Conservation (phyloP, 1,284 basidiomycete genomes). For the Cutaneotrichosporon cyanovorans region DNA sequence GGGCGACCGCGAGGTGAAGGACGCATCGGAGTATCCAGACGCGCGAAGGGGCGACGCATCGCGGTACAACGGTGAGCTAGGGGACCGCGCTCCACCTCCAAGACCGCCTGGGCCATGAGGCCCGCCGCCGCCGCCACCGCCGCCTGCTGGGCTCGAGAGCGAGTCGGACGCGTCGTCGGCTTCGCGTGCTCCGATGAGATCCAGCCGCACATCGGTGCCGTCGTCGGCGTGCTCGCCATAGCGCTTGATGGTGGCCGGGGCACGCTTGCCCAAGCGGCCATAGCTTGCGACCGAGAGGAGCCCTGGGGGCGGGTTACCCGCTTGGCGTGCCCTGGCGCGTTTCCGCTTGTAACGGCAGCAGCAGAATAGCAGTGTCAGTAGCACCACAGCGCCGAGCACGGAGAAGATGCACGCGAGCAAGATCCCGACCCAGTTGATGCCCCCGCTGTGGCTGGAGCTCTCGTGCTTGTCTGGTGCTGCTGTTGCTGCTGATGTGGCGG, state of each 20-base stretch:
- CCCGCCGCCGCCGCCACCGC: not conserved
- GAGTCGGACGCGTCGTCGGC: not conserved
- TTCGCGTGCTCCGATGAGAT: constrained; percentile 4
- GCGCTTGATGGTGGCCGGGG: not conserved
- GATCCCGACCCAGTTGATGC: not conserved
- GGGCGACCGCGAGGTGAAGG: not conserved
- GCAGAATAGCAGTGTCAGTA: constrained; percentile 45
- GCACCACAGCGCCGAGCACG: constrained; percentile 30
- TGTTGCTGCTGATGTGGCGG: not conserved
- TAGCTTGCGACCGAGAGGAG: constrained; percentile 9
- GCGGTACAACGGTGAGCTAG: too few species aligned
- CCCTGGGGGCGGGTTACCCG: constrained; percentile 5
- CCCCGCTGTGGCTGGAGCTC: not conserved
- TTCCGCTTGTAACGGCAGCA: constrained; percentile 29
- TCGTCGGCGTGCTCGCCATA: constrained; percentile 7
- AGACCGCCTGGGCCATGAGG: too few species aligned
- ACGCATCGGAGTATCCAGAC: not conserved
- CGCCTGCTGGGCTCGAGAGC: not conserved
- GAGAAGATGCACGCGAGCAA: constrained; percentile 57
- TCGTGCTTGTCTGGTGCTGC: not conserved
- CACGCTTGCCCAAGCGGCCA: constrained; percentile 6
- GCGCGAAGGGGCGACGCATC: not conserved
- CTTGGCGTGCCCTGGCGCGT: constrained; percentile 11
- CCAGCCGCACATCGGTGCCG: constrained; percentile 2
- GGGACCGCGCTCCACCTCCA: too few species aligned